Evolutionary conservation across 192 early-diverging fungal species (phyloP).

Genomic region (Coemansia sp.): DNA sequence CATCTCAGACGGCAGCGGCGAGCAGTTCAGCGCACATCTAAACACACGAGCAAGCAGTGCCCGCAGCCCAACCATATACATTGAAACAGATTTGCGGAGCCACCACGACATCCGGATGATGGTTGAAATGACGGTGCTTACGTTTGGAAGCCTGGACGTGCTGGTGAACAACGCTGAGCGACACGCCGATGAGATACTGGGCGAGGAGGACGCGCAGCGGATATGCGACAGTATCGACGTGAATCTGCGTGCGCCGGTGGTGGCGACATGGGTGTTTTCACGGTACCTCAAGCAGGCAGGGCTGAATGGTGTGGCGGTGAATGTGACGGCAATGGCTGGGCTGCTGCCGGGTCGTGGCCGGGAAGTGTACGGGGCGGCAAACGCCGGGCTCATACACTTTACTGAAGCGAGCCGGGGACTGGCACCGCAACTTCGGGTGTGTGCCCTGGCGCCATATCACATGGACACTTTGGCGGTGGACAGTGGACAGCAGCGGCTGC

Average conservation of each 20-base stretch:
- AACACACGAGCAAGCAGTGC: no score
- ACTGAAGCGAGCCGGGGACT: conserved; percentile 32
- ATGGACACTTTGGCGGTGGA: conserved; percentile 24
- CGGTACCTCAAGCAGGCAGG: conserved; percentile 7
- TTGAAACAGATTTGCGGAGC: conserved; percentile 20
- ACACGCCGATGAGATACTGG: conserved; percentile 19
- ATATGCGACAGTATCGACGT: conserved; percentile 30
- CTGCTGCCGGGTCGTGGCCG: conserved; percentile 36
- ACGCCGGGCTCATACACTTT: conserved; percentile 41
- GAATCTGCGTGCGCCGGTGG: conserved; percentile 43
- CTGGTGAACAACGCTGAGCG: conserved; percentile 44
- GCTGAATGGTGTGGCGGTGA: conserved; percentile 24
- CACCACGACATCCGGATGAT: conserved; percentile 15
- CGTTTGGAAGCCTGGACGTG: conserved; percentile 34
- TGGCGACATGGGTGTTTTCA: conserved; percentile 36
- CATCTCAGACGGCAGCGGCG: conserved; percentile 1
- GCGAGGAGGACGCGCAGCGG: conserved; percentile 21
- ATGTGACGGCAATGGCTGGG: conserved; percentile 46
- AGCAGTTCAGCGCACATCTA: neutral
- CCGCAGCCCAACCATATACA: conserved; percentile 13
- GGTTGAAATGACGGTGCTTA: conserved; percentile 9
- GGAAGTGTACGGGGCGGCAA: conserved; percentile 48
- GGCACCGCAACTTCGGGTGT: conserved; percentile 32
- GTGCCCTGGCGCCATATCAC: conserved; percentile 43
- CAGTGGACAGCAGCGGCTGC: conserved; percentile 18